Base-by-base conservation (phyloP, 169 alveolate genomes). In the Toxoplasma gondii region DNA sequence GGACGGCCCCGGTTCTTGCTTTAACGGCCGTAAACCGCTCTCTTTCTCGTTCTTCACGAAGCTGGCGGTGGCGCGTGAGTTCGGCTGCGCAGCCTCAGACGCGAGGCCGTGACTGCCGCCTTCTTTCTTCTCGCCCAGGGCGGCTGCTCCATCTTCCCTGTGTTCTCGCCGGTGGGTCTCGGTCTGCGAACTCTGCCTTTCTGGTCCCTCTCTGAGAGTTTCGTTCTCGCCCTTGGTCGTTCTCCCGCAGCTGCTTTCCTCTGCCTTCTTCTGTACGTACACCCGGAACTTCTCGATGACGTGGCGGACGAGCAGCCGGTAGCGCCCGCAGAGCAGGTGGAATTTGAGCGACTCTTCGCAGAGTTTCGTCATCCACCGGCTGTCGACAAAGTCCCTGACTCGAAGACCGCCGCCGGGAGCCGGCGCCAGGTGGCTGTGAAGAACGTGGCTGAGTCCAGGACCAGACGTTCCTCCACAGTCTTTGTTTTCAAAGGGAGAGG, bases 331-430 rank as follows among this genome's bases (percentile, higher is more conserved):
- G 24, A 44, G 34, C 67, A 82, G 24, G 36, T 82, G 53, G 41
- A 82, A 82, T 31, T 12, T 82, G 90, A 82, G 90, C n/a, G 90
- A 82, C 69, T 82, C 90, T 17, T 82, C 90, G 41, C 90, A 82
- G 24, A 82, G 67, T 67, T 12, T 38, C 58, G 31, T 17, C 54
- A 82, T 38, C 90, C 90, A 82, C 24, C 67, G n/a, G 27, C 90
- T 82, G n/a, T 82, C 90, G 54, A 39, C 38, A 27, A 82, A 43
- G 38, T 82, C 90, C 38, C 67, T 64, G 24, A 43, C 44, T 0
- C 64, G 53, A 5, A 43, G 19, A 22, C 90, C 90, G 1, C 90
- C 90, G 9, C 90, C 90, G 2, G 90, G 90, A 12, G 90, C 90
- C 64, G 34, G 64, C n/a, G 90, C 44, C 38, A 82, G 67, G 41